phyloP scores from a whole-genome alignment of 164 flowering plant genomes.

The Pachysandra terminalis region DNA sequence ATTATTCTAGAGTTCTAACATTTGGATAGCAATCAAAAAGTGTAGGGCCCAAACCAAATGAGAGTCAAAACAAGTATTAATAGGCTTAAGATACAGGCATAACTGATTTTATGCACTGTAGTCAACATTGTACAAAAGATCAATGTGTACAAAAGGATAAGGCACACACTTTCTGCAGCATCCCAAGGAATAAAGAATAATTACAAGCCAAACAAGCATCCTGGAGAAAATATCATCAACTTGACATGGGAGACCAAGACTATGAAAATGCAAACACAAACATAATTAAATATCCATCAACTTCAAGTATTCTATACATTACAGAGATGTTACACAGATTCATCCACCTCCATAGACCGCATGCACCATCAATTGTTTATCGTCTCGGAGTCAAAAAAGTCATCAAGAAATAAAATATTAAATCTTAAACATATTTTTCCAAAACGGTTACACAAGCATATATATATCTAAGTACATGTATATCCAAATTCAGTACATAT shows the following conservation, averaged over 20 bases:
- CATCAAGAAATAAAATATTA: too few species aligned
- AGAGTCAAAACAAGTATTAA: neutral
- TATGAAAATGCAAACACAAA: neutral
- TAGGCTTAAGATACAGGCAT: neutral
- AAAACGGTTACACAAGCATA: too few species aligned
- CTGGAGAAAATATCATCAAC: neutral
- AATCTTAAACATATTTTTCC: too few species aligned
- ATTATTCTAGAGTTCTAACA: too few species aligned
- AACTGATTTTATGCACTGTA: too few species aligned
- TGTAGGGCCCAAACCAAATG: neutral
- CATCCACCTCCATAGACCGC: neutral
- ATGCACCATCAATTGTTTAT: neutral
- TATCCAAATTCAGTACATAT: too few species aligned
- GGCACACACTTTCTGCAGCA: neutral
- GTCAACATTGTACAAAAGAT: neutral
- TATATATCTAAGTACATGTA: too few species aligned
- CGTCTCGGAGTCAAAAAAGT: neutral
- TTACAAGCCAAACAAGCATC: neutral
- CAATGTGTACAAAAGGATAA: neutral
- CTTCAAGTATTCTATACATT: neutral
- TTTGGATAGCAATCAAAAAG: neutral
- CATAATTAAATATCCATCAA: neutral
- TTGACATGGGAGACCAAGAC: neutral
- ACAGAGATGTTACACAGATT: neutral
- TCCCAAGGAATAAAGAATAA: neutral